phyloP scores from a whole-genome alignment of 257 asterid genomes.

The Capsicum pubescens region DNA sequence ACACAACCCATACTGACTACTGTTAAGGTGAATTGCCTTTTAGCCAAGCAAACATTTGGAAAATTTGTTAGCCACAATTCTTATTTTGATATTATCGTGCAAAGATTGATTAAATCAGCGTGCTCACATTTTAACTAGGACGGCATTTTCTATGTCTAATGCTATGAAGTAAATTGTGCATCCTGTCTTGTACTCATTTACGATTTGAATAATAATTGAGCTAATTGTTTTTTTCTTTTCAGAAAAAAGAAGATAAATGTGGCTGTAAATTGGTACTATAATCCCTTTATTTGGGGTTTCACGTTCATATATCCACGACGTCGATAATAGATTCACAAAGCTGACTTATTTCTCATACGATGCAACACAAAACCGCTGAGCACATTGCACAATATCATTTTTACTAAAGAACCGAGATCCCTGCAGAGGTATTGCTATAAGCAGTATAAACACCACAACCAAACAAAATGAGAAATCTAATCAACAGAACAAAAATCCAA shows the following conservation, averaged over 20 bases:
- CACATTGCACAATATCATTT: background rate
- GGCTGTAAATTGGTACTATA: background rate
- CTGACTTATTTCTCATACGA: background rate
- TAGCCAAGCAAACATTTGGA: too few relatives aligned
- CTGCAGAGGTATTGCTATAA: background rate
- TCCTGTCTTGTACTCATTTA: background rate
- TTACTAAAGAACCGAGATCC: background rate
- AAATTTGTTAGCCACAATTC: too few relatives aligned
- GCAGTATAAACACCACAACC: background rate
- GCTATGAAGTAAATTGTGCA: background rate
- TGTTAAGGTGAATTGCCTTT: too few relatives aligned
- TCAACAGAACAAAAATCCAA: constrained; percentile 1
- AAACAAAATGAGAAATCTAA: background rate
- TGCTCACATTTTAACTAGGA: background rate
- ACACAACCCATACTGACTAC: too few relatives aligned
- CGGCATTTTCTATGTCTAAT: background rate
- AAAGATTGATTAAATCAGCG: background rate
- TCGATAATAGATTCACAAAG: background rate
- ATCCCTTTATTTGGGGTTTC: background rate
- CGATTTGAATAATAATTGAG: background rate
- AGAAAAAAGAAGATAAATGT: too few relatives aligned
- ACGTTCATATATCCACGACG: background rate
- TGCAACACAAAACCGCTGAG: background rate
- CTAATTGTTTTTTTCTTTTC: background rate
- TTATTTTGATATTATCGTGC: too few relatives aligned